phyloP scores from a whole-genome alignment of 164 flowering plant genomes.

The Vitis rupestris region DNA sequence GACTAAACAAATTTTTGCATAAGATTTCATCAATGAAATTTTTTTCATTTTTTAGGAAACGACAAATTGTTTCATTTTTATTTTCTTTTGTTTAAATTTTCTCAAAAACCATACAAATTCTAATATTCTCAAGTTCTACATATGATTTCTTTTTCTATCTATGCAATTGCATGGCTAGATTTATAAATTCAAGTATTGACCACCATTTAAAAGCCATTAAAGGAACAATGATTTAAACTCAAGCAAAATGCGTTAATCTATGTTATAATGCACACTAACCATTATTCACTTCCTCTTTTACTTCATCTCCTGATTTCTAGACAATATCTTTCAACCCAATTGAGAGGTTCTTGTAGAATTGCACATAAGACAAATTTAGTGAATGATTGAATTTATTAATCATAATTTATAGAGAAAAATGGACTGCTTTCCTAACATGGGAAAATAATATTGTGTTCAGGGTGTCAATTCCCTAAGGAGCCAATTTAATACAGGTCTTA shows the following conservation, averaged over 20 bases:
- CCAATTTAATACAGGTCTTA: not conserved
- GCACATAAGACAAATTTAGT: constrained; percentile 4
- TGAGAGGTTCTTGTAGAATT: constrained; percentile 50
- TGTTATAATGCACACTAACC: constrained; percentile 13
- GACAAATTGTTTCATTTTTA: no score
- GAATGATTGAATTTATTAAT: not conserved
- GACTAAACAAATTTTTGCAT: no score
- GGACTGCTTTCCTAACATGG: not conserved
- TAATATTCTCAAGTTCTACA: no score
- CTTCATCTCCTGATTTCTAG: constrained; percentile 36
- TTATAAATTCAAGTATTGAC: no score
- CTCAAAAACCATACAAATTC: no score
- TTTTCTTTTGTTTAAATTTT: no score
- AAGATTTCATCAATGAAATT: no score
- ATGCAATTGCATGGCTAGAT: no score
- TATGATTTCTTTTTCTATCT: no score
- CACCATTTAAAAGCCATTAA: no score
- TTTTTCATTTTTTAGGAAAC: no score
- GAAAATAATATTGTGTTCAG: not conserved
- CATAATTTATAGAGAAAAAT: not conserved
- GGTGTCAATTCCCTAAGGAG: not conserved
- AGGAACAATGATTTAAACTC: no score
- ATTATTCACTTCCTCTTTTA: constrained; percentile 19
- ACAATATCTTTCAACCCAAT: constrained; percentile 53
- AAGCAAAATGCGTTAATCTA: not conserved